Evolutionary conservation across 768 basidiomycete species (phyloP), one percentile per base, ranked within the genome.

Genomic region (Lyophyllum shimeji): DNA sequence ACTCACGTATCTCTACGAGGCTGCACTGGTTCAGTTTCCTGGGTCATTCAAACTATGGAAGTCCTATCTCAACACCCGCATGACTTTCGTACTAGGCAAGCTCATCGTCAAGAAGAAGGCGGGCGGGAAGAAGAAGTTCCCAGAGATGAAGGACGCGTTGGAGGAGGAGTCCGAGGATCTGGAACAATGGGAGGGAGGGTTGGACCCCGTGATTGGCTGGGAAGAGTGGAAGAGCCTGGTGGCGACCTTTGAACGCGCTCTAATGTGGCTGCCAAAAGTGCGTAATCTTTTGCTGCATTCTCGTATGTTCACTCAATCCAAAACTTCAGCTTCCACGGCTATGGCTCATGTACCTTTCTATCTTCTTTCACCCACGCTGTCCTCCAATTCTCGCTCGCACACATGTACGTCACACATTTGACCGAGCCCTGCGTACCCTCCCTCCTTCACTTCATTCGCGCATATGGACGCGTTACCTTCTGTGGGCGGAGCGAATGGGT

Each of bases 41-140:
- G 84, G 82, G 11, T 92, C 89, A 1, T 98, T 93, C 84, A 95
- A 97, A 70, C 74, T 98, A 50, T 98, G 97, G 97, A 95, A 93
- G 67, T 82, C 91, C 0, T 99, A 99, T 71, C 77, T 98, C 42
- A 80, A 79, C 49, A 84, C 87, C 74, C 83, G 97, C 46, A 87
- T 90, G 80, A 78, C 81, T 1, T 97, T 88, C 71, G 92, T 98
- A 3, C 77, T 96, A 9, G 97, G 96, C 2, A 87, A 82, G 60
- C 81, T 79, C 1, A 71, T 86, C 6, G 68, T 80, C 42, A 89
- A 85, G 72, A 89, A 93, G 77, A 82, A 84, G 47, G 82, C 90
- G 2, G 90, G 93, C 1, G 94, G 93, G 11, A 87, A 81, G 76
- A 97, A 93, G 81, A 96, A 95, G 77, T 82, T 94, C 55, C 90